A percentile compares a stretch with the other conserved stretches of the same genome.
phyloP scores from a whole-genome alignment of 2,329 filamentous ascomycete species.

The Chaetothyriales sp. region DNA sequence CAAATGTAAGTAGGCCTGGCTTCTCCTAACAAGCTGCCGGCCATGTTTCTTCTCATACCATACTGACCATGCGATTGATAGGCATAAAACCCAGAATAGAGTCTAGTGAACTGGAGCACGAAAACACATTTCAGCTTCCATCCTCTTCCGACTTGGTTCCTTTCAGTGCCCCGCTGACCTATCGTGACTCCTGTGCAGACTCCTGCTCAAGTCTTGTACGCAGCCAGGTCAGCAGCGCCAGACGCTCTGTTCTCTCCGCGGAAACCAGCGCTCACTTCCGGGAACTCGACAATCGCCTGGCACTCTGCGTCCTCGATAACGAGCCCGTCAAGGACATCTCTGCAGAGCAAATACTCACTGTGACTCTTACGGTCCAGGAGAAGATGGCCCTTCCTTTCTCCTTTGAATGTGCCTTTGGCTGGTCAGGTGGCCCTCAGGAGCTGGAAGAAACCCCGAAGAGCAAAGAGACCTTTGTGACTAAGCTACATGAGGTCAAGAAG shows the following conservation, averaged over 20 bases:
- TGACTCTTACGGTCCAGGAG: neutral
- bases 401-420: neutral
- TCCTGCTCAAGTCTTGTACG: neutral
- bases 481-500: constrained; percentile 94
- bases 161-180: neutral
- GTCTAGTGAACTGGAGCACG: neutral
- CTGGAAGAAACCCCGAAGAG: neutral
- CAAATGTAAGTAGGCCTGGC: neutral
- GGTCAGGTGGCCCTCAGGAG: neutral
- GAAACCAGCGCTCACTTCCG: neutral
- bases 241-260: neutral
- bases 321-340: neutral
- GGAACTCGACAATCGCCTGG: neutral
- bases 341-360: too few species aligned
- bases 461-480: neutral
- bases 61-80: neutral
- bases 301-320: neutral
- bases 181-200: too few species aligned
- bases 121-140: neutral
- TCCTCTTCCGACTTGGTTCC: neutral
- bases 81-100: neutral
- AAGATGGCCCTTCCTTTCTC: neutral
- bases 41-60: neutral
- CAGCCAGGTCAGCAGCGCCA: neutral
- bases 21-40: neutral